Evolutionary conservation across 2,329 filamentous ascomycete genomes (phyloP), one percentile per base, ranked within the genome.

Genomic region (Coccinonectria pachysandricola): DNA sequence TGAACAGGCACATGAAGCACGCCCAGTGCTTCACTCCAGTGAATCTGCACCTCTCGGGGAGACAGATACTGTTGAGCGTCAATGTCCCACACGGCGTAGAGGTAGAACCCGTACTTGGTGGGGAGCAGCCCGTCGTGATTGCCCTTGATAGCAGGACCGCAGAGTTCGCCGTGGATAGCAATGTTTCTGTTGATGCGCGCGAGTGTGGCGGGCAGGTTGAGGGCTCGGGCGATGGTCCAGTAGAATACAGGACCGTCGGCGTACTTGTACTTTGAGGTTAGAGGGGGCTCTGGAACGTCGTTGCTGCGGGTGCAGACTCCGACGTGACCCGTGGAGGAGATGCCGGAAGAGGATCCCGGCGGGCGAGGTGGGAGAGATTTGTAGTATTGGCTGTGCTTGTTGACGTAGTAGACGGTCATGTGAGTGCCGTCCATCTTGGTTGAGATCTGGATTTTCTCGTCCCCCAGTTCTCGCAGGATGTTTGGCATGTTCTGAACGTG

Each of bases 361-460:
- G n/a, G 14, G 3, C 8, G 29, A 10, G 3, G 8, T 14, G 42
- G 37, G 5, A 54, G 38, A 7, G 22, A 18, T 6, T 12, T 9
- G 19, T 28, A 40, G 24, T 39, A 27, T 3, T 28, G 34, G 12
- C 39, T 49, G 12, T 40, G 22, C 11, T 34, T 28, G 15, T 33
- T 25, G 28, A 60, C 25, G 24, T 53, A 59, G 39, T 59, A 60
- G 12, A 50, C 38, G 1, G 52, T 53, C 49, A 57, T 58, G 8
- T 48, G 50, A 1, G 44, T 37, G 11, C 56, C 57, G 29, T 60
- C 57, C 43, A 60, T 49, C 42, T 60, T 60, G 33, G 48, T 39
- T 2, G 49, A 48, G 28, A 56, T 52, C 24, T 60, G 53, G 32
- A 52, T 59, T 5, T 45, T 24, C 21, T 27, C 34, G 12, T 42